A percentile compares a stretch with the other conserved stretches of the same genome.
These are phyloP conservation scores for Chrysoporthe puriensis DNA, from an alignment of 2,329 filamentous ascomycete species.

Conservation along the genomic window DNA sequence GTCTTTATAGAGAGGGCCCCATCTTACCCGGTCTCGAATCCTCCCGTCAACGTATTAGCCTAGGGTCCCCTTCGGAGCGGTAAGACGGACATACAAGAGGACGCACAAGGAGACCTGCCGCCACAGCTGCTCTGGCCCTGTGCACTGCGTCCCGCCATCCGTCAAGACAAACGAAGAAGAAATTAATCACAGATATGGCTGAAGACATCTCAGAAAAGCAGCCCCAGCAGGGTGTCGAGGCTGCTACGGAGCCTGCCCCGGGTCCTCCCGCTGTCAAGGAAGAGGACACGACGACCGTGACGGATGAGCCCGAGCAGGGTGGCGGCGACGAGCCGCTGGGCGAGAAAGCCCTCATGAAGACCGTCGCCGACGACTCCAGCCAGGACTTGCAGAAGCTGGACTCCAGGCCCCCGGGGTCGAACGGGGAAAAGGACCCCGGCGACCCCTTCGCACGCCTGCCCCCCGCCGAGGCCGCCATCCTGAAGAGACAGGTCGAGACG, in stretches of 20 bases:
- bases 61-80: not conserved
- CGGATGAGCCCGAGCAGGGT: not conserved
- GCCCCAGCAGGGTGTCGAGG: not conserved
- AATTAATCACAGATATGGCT: conserved; percentile 22
- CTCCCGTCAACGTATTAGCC: too few relatives aligned
- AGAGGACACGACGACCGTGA: not conserved
- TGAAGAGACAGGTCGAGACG: conserved; percentile 70
- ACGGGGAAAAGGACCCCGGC: conserved; percentile 46
- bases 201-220: conserved; percentile 12
- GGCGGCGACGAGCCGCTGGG: not conserved
- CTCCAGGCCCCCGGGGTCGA: conserved; percentile 43
- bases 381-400: conserved; percentile 46
- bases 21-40: too few relatives aligned
- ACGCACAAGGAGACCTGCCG: not conserved
- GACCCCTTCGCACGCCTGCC: conserved; percentile 67
- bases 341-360: conserved; percentile 10
- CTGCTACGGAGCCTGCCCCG: not conserved
- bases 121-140: not conserved
- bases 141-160: not conserved
- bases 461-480: conserved; percentile 65
- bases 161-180: too few relatives aligned
- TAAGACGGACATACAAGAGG: not conserved
- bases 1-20: too few relatives aligned
- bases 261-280: not conserved
- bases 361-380: conserved; percentile 3